Evolutionary conservation across 169 alveolate genomes (phyloP), one percentile per base, ranked within the genome.

Genomic region (Cryptosporidium xiaoi): DNA sequence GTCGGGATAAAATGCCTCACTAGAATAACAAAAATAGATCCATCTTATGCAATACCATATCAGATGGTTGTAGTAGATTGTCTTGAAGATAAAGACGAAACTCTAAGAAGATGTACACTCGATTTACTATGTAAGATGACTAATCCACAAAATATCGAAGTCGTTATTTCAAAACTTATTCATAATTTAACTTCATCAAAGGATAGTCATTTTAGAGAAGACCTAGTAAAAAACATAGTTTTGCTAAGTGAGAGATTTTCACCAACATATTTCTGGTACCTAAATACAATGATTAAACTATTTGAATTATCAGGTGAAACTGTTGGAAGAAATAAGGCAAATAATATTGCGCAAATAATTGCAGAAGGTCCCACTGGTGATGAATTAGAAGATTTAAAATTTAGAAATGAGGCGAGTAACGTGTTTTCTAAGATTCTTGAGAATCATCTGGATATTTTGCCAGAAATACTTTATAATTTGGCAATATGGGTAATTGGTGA

Each of bases 1-100:
- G 91, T 96, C 12, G 99, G 99, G 29, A 96, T 97, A 10, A 96
- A 96, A 58, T 98, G 98, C 0, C 95, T 97, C 40, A 66, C 90
- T 20, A 58, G 83, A 18, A 95, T 96, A 65, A 94, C 94, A 31
- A 91, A 94, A 84, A 95, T 97, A 16, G 93, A 96, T 66, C 97
- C 98, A 34, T 92, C 93, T 53, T 95, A 96, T 91, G 99, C 98
- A 2, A 92, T 96, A 66, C 93, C 94, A 67, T 98, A 97, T 85
- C 96, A 97, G 94, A 93, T 93, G 90, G 95, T 94, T 50, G 97
- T 97, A 1, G 98, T 97, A 33, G 99, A 97, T 68, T 97, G 99
- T 66, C 91, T 97, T 7, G 99, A 97, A 92, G 98, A 96, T 71
- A 93, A 96, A 12, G 99, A 97, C 82, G 99, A 97, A 44, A 97